Conservation (phyloP, 192 early-diverging fungal species). For the Entomortierella parvispora region DNA sequence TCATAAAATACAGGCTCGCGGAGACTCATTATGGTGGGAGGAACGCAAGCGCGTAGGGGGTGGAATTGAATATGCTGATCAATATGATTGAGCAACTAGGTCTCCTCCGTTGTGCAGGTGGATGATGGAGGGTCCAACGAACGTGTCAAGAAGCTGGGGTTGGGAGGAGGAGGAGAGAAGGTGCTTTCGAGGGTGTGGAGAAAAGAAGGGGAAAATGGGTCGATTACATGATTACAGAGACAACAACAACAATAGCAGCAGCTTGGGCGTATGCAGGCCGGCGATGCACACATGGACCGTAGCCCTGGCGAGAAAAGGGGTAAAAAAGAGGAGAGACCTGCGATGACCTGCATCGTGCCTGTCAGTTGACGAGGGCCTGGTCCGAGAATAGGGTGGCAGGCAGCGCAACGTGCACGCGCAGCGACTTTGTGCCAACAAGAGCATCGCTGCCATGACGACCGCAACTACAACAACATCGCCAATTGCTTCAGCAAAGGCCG, state of each 20-base stretch:
- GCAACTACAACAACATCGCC: no score
- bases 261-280: no score
- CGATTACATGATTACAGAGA: not conserved
- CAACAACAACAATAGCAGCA: not conserved
- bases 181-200: not conserved
- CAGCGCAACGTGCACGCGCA: no score
- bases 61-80: not conserved
- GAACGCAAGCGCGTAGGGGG: not conserved
- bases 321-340: not conserved
- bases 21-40: constrained; percentile 17
- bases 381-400: no score
- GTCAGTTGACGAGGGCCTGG: constrained; percentile 23
- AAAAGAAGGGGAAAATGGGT: not conserved
- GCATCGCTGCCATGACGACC: no score
- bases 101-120: no score
- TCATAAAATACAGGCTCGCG: constrained; percentile 26
- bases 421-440: no score
- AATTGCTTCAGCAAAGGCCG: no score
- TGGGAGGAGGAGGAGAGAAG: not conserved
- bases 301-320: not conserved
- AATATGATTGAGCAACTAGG: not conserved
- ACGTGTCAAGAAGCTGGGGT: not conserved
- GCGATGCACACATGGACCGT: no score
- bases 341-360: constrained; percentile 2
- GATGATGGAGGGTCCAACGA: not conserved